Evolutionary conservation across 768 basidiomycete species (phyloP).

Genomic region (Gymnopilus dilepis): DNA sequence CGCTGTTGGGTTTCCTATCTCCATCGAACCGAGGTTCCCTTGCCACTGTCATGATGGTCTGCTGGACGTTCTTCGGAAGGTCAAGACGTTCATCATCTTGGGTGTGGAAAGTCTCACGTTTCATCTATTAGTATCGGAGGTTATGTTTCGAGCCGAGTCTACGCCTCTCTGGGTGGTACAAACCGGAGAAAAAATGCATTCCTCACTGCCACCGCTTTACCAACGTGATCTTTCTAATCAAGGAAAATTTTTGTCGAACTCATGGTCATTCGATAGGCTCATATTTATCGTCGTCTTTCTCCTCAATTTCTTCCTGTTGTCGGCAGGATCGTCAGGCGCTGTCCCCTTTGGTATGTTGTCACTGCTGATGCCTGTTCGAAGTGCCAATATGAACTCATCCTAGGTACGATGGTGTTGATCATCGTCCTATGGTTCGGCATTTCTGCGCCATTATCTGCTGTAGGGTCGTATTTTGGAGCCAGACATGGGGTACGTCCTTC

Average conservation of each 20-base stretch:
- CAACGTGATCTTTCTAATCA: slow-evolving; percentile 61
- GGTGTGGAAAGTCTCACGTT: slow-evolving; percentile 10
- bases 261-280: slow-evolving; percentile 47
- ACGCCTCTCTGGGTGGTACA: slow-evolving; percentile 78
- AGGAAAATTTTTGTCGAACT: not conserved
- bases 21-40: slow-evolving; percentile 95
- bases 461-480: slow-evolving; percentile 87
- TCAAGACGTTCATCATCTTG: slow-evolving; percentile 32
- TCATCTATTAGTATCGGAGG: slow-evolving; percentile 72
- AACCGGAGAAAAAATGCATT: slow-evolving; percentile 84
- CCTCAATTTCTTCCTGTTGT: slow-evolving; percentile 88
- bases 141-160: slow-evolving; percentile 85
- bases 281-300: slow-evolving; percentile 88
- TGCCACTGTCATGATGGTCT: slow-evolving; percentile 92
- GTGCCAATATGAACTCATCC: not conserved
- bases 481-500: slow-evolving; percentile 76
- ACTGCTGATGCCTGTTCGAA: not conserved
- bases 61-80: slow-evolving; percentile 94
- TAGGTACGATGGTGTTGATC: slow-evolving; percentile 85
- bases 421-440: slow-evolving; percentile 93
- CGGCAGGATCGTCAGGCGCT: slow-evolving; percentile 89
- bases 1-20: slow-evolving; percentile 89
- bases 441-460: slow-evolving; percentile 84
- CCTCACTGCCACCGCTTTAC: slow-evolving; percentile 86
- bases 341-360: slow-evolving; percentile 84